Base-by-base conservation (phyloP, 768 basidiomycete genomes). In the Crucibulum laeve region DNA sequence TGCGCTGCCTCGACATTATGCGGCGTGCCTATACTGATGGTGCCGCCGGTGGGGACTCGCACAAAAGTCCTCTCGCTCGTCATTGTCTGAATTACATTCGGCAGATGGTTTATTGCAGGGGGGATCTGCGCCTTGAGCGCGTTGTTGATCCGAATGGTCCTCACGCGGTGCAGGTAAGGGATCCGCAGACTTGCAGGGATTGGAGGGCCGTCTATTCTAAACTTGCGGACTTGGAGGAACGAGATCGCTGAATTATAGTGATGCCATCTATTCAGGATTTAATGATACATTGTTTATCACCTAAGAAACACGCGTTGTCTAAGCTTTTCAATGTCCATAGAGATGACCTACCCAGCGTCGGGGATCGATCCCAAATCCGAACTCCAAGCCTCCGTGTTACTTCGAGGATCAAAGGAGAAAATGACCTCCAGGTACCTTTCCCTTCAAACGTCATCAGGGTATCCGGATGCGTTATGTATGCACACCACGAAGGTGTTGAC, bases 1-100 rank as follows among this genome's bases (percentile, higher is more conserved):
- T 63, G 19, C 62, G 64, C 35, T 69, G 65, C 33, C 49, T 68
- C 14, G 61, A 67, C 34, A 50, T 64, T 37, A 61, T 68, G 6
- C 67, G 67, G 5, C 50, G 3, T 53, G 54, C 24, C 50, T 58
- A 38, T 24, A 37, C 41, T n/a, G 25, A 23, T 5, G 46, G 39
- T 5, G 36, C 34, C 7, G 22, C 34, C 13, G 25, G 19, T 13
- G 47, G 19, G 24, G 8, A 40, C 18, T 21, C 18, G 15, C 26
- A 23, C 11, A 25, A 21, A 22, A 33, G n/a, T 1, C n/a, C 34
- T 35, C 63, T 68, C 26, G 58, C 59, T 15, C 52, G 58, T 10
- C 69, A 69, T 25, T 69, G 68, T 48, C 40, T 69, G 40, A 60
- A 68, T 11, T 70, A 69, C 49, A 53, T 71, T n/a, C 45, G 65